Conservation (phyloP, 1,284 basidiomycete genomes). For the Thecaphora thlaspeos region DNA sequence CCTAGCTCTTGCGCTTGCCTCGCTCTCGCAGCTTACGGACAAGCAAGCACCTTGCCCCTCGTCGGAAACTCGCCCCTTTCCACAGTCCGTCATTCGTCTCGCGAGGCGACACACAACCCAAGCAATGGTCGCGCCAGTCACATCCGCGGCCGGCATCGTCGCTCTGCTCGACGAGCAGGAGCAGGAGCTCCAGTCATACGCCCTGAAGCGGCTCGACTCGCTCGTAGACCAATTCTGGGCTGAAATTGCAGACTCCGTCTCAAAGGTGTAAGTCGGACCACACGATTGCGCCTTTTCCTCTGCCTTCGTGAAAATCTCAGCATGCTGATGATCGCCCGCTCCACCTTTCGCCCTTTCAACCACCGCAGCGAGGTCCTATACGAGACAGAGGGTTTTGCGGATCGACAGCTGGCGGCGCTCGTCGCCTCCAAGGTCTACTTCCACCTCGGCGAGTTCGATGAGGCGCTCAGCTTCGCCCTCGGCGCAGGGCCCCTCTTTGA, state of each 20-base stretch:
- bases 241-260: constrained; percentile 55
- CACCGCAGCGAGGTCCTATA: constrained; percentile 48
- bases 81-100: too few species aligned
- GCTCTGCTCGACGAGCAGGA: constrained; percentile 56
- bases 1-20: too few species aligned
- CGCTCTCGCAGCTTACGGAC: too few species aligned
- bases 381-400: constrained; percentile 50
- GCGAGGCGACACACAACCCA: background rate
- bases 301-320: too few species aligned
- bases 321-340: too few species aligned
- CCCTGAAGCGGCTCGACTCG: constrained; percentile 52
- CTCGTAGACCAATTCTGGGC: constrained; percentile 56
- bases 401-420: constrained; percentile 54
- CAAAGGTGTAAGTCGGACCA: constrained; percentile 33
- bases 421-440: constrained; percentile 57
- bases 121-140: constrained; percentile 34
- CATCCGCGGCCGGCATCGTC: constrained; percentile 50
- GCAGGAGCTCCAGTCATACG: constrained; percentile 54
- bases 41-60: too few species aligned
- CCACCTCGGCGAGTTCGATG: constrained; percentile 55
- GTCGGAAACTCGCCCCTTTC: too few species aligned
- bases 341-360: background rate
- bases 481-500: constrained; percentile 54
- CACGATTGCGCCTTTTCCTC: too few species aligned
- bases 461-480: constrained; percentile 56